Conservation (phyloP, 2,329 filamentous ascomycete genomes). For the Phaeophleospora eucalypticola region DNA sequence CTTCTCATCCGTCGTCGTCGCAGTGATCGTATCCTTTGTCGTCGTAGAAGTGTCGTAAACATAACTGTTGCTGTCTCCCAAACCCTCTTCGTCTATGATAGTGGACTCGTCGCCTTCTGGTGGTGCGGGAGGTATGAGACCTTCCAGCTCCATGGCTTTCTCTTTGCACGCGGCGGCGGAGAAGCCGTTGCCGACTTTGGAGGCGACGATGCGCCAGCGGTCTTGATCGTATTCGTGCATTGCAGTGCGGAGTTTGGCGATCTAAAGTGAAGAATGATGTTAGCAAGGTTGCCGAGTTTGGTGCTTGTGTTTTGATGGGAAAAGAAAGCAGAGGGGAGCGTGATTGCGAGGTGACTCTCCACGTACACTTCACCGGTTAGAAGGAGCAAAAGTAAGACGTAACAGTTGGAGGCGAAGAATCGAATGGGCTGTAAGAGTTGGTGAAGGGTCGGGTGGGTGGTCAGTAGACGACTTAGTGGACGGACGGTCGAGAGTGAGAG, state of each 20-base stretch:
- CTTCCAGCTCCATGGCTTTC: slow-evolving; percentile 60
- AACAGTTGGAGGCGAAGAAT: not conserved
- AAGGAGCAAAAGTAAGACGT: not conserved
- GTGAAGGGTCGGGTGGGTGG: too few species aligned
- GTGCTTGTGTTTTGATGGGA: not conserved
- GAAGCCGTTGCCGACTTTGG: slow-evolving; percentile 86
- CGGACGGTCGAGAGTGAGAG: too few species aligned
- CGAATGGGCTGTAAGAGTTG: too few species aligned
- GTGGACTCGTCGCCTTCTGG: slow-evolving; percentile 4
- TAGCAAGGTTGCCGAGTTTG: not conserved
- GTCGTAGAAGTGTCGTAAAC: too few species aligned
- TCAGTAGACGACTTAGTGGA: too few species aligned
- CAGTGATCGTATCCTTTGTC: too few species aligned
- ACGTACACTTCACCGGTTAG: not conserved
- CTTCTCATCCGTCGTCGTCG: too few species aligned
- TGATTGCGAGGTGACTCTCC: not conserved
- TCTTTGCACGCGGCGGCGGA: slow-evolving; percentile 84
- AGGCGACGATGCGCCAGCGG: slow-evolving; percentile 86
- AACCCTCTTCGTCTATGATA: not conserved
- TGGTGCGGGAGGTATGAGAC: slow-evolving; percentile 3
- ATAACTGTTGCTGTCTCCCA: too few species aligned
- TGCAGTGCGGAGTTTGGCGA: slow-evolving; percentile 70
- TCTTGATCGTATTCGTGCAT: slow-evolving; percentile 85
- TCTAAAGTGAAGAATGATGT: slow-evolving; percentile 38
- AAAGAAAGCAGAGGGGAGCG: not conserved